These are phyloP conservation scores for Tetrahymena thermophila DNA, from an alignment of 73 alveolate genomes.

Conservation along the genomic window DNA sequence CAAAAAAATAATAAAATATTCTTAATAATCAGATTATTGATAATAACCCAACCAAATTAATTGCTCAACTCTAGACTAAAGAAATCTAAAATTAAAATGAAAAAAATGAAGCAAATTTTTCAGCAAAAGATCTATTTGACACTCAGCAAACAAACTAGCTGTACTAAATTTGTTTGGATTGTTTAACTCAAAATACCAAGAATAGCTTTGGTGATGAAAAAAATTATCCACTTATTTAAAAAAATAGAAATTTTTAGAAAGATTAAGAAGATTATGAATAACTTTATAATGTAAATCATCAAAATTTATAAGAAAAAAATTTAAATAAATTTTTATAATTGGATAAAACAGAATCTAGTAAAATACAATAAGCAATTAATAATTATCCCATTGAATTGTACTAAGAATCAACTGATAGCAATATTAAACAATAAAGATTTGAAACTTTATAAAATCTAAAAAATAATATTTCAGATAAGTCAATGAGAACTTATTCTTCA, in stretches of 20 bases:
- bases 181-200: not conserved
- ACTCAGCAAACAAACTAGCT: not conserved
- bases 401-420: not conserved
- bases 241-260: not conserved
- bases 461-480: not conserved
- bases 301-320: not conserved
- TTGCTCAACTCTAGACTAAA: not conserved
- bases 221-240: not conserved
- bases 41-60: not conserved
- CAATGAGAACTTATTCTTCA: not conserved
- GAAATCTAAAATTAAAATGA: not conserved
- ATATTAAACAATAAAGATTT: not conserved
- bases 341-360: not conserved
- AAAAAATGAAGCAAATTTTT: not conserved
- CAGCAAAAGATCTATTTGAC: not conserved
- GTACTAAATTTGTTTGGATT: too few relatives aligned
- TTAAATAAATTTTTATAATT: not conserved
- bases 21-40: not conserved
- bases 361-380: not conserved
- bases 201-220: not conserved
- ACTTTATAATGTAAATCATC: not conserved
- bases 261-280: not conserved
- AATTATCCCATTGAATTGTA: not conserved
- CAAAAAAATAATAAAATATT: not conserved
- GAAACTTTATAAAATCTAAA: not conserved